A percentile compares a stretch with the other conserved stretches of the same genome.
phyloP scores from a whole-genome alignment of 257 asterid genomes.

The Przewalskia tangutica region DNA sequence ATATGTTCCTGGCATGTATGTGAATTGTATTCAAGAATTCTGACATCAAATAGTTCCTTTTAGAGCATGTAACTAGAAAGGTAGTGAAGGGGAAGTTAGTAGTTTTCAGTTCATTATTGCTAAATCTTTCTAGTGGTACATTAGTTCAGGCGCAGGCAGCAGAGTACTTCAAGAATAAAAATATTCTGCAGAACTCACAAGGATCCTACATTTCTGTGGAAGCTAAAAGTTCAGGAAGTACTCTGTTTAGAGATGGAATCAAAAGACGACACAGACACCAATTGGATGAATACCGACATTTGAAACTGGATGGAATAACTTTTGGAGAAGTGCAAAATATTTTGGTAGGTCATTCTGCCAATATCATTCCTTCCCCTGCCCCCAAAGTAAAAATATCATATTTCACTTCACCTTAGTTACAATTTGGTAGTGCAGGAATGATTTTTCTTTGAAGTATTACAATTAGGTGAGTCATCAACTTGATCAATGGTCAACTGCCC shows the following conservation, averaged over 20 bases:
- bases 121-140: constrained; percentile 15
- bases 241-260: constrained; percentile 55
- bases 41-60: background rate
- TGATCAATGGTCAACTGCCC: background rate
- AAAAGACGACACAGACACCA: constrained; percentile 39
- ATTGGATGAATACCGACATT: constrained; percentile 23
- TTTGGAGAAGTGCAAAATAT: constrained; percentile 5
- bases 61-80: background rate
- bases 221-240: constrained; percentile 44
- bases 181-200: constrained; percentile 18
- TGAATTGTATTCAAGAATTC: background rate
- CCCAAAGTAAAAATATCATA: background rate
- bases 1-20: background rate
- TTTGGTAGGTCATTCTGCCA: constrained; percentile 6
- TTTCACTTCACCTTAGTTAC: background rate
- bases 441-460: background rate
- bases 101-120: background rate
- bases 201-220: constrained; percentile 14
- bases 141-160: constrained; percentile 72
- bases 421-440: constrained; percentile 12
- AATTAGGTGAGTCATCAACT: background rate
- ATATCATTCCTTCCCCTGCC: background rate
- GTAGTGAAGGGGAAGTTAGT: background rate
- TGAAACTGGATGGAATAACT: background rate
- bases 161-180: constrained; percentile 46